Percentiles rank a stretch among this genome's conserved stretches.
Evolutionary conservation across 495 filamentous ascomycete genomes (phyloP).

Genomic region (Bacidia gigantensis): DNA sequence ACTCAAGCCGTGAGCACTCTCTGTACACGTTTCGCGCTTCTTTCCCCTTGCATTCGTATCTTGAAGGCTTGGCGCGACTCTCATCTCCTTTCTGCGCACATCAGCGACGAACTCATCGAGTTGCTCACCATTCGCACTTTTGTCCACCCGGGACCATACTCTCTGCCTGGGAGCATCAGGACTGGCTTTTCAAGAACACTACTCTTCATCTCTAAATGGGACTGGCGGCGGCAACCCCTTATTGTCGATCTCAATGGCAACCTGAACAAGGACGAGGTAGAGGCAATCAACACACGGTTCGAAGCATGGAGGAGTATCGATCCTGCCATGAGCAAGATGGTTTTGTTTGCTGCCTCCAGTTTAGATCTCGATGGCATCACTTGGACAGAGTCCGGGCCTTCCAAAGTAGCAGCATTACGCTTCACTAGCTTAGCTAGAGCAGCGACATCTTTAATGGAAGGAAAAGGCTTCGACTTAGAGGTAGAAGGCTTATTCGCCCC

Average conservation of each 20-base stretch:
- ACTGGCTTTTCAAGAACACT: conserved; percentile 73
- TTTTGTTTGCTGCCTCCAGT: conserved; percentile 70
- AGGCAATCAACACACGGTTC: conserved; percentile 53
- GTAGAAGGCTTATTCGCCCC: conserved; percentile 51
- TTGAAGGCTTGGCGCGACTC: conserved; percentile 79
- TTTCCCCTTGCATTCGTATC: conserved; percentile 78
- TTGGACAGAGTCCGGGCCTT: conserved; percentile 61
- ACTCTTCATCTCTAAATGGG: conserved; percentile 66
- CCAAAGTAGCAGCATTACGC: conserved; percentile 70
- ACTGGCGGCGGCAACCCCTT: conserved; percentile 74
- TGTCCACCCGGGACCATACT: conserved; percentile 71
- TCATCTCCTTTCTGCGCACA: conserved; percentile 63
- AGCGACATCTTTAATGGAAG: conserved; percentile 46
- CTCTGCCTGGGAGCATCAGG: conserved; percentile 59
- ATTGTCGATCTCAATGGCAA: conserved; percentile 54
- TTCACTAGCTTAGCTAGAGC: conserved; percentile 70
- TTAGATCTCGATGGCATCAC: conserved; percentile 61
- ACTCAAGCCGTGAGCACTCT: conserved; percentile 65
- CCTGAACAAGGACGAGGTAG: conserved; percentile 39
- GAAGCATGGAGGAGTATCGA: conserved; percentile 70
- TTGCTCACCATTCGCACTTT: conserved; percentile 63
- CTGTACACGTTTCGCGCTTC: conserved; percentile 63
- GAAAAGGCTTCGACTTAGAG: conserved; percentile 43
- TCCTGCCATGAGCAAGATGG: conserved; percentile 69
- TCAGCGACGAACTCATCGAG: conserved; percentile 72